Conservation (phyloP, 2,329 filamentous ascomycete species). For the Alternaria alternata region DNA sequence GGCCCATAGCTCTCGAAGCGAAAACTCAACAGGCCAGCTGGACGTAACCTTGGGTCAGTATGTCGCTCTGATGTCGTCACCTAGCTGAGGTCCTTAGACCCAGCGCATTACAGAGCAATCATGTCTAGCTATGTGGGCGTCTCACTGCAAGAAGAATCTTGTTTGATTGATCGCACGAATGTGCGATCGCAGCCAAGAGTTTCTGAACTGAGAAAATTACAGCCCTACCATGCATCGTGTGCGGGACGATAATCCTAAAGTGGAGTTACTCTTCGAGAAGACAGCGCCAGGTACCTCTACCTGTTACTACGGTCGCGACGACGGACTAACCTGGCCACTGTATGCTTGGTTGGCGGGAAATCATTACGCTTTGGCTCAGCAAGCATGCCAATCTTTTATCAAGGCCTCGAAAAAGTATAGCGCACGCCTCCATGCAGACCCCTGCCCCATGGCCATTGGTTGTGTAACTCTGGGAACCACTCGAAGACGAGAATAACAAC, state of each 20-base stretch:
- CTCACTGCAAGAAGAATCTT: background rate
- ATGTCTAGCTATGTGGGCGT: background rate
- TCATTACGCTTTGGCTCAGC: slow-evolving; percentile 18
- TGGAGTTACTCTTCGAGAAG: slow-evolving; percentile 13
- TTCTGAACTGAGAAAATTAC: slow-evolving; percentile 3
- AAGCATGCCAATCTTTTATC: slow-evolving; percentile 40
- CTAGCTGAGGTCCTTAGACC: background rate
- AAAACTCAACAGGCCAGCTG: slow-evolving; percentile 11
- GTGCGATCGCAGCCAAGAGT: background rate
- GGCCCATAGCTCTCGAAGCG: slow-evolving; percentile 15
- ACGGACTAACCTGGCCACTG: slow-evolving; percentile 34
- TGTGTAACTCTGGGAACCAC: slow-evolving; percentile 41
- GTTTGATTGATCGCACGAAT: background rate
- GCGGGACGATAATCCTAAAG: slow-evolving; percentile 23
- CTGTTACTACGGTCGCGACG: slow-evolving; percentile 23
- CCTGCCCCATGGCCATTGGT: slow-evolving; percentile 26
- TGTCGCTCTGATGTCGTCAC: slow-evolving; percentile 7
- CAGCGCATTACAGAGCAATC: background rate
- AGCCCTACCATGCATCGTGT: slow-evolving; percentile 22
- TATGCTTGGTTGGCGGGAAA: slow-evolving; percentile 15
- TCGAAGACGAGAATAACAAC: slow-evolving; percentile 45
- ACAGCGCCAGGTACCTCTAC: slow-evolving; percentile 10
- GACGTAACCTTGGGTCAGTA: slow-evolving; percentile 10
- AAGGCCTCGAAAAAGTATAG: slow-evolving; percentile 40
- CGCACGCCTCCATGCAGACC: slow-evolving; percentile 33